phyloP scores from a whole-genome alignment of 2,329 filamentous ascomycete species.

The Nectriaceae sp. region DNA sequence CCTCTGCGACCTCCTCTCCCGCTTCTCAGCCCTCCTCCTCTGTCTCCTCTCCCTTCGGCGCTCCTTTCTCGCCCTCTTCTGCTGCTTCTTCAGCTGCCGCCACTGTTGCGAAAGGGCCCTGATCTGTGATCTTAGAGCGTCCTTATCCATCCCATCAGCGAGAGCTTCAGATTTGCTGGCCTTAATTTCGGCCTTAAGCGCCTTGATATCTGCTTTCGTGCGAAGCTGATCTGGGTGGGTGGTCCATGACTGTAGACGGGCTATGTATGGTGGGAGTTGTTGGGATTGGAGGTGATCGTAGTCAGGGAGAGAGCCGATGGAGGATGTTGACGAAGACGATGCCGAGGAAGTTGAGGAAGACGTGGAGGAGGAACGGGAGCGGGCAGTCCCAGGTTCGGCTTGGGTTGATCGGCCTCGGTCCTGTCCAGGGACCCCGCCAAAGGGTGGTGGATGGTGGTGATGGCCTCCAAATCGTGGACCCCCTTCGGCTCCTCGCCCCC shows the following conservation, averaged over 20 bases:
- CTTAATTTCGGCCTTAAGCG: conserved; percentile 47
- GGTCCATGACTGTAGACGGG: conserved; percentile 51
- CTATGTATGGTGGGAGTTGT: conserved; percentile 49
- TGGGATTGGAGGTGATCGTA: conserved; percentile 51
- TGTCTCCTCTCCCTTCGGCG: conserved; percentile 32
- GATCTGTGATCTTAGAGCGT: conserved; percentile 44
- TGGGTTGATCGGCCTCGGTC: conserved; percentile 14
- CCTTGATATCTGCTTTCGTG: conserved; percentile 46
- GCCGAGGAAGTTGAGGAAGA: conserved; percentile 37
- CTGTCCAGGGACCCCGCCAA: conserved; percentile 8
- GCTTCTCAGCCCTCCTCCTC: conserved; percentile 33
- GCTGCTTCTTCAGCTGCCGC: conserved; percentile 34
- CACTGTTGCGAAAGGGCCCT: conserved; percentile 47
- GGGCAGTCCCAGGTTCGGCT: conserved; percentile 14
- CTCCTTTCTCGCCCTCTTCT: conserved; percentile 31
- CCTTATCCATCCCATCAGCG: conserved; percentile 22
- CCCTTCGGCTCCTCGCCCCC: neutral
- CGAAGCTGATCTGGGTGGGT: conserved; percentile 50
- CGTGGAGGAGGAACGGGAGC: conserved; percentile 37
- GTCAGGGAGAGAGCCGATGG: conserved; percentile 55
- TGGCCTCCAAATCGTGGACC: conserved; percentile 5
- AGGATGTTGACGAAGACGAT: conserved; percentile 39
- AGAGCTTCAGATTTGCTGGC: conserved; percentile 29
- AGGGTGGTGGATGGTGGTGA: conserved; percentile 12
- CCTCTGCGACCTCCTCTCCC: conserved; percentile 32